These are phyloP conservation scores for Tolypocladium ovalisporum DNA, from an alignment of 2,329 filamentous ascomycete species.

Conservation along the genomic window DNA sequence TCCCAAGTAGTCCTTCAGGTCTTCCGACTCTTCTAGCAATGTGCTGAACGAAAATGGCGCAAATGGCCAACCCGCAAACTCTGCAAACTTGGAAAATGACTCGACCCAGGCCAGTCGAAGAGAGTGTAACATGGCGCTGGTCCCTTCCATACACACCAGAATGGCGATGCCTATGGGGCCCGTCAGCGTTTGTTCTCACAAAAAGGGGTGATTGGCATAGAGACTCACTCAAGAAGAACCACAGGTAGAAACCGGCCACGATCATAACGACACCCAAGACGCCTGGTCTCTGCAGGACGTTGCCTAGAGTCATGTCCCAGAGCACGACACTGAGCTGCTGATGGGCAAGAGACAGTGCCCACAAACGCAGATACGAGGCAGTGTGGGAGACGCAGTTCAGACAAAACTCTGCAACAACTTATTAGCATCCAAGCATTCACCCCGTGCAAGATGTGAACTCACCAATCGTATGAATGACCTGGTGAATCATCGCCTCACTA, in stretches of 20 bases:
- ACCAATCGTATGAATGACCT: constrained; percentile 98
- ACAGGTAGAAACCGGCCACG: constrained; percentile 73
- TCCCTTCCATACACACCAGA: constrained; percentile 90
- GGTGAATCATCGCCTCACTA: constrained; percentile 94
- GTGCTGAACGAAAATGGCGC: constrained; percentile 80
- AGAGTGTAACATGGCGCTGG: constrained; percentile 89
- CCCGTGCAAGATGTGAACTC: constrained; percentile 26
- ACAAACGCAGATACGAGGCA: constrained; percentile 94
- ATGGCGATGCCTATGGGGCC: constrained; percentile 36
- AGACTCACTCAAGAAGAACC: constrained; percentile 66
- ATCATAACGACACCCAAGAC: constrained; percentile 66
- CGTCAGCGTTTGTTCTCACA: constrained; percentile 12
- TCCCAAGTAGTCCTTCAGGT: constrained; percentile 44
- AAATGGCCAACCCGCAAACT: constrained; percentile 81
- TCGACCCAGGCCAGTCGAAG: constrained; percentile 93
- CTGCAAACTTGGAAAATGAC: constrained; percentile 95
- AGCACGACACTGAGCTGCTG: constrained; percentile 94
- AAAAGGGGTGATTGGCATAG: neutral
- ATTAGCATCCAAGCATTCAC: constrained; percentile 15
- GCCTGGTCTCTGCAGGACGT: constrained; percentile 58
- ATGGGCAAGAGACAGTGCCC: constrained; percentile 93
- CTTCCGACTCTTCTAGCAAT: constrained; percentile 72
- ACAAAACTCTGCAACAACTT: constrained; percentile 65
- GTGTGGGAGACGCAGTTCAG: constrained; percentile 98
- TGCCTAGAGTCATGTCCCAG: constrained; percentile 89